Conservation (phyloP, 495 filamentous ascomycete species). For the Tirmania nivea region DNA sequence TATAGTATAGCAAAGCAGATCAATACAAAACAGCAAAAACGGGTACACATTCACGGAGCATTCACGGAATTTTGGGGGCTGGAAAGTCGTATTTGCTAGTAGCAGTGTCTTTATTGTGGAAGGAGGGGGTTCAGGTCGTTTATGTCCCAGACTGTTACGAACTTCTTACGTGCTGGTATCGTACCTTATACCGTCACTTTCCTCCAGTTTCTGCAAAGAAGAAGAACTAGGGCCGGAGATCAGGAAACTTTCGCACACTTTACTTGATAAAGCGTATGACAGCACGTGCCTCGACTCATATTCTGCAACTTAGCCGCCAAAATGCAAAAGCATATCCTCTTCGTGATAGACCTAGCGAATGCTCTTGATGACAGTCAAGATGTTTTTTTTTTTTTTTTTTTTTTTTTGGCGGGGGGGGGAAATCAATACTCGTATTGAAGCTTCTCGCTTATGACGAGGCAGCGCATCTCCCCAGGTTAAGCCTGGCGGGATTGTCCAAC, state of each 20-base stretch:
- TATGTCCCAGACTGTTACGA: constrained; percentile 1
- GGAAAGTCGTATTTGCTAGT: constrained; percentile 1
- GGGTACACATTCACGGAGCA: background rate
- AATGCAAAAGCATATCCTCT: background rate
- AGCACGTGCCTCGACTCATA: background rate
- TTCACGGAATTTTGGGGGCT: background rate
- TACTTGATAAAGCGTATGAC: background rate
- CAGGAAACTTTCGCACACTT: background rate
- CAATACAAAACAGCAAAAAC: background rate
- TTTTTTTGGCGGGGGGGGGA: no score
- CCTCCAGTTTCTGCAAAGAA: background rate
- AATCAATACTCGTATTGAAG: no score
- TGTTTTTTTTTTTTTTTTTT: no score
- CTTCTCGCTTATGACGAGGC: no score
- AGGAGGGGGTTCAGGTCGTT: background rate
- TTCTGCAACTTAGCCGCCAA: background rate
- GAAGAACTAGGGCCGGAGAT: background rate
- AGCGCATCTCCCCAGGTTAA: no score
- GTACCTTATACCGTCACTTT: background rate
- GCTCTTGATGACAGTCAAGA: background rate
- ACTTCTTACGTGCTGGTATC: background rate
- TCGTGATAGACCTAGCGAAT: background rate
- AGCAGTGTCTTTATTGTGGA: background rate
- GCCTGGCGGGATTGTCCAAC: no score
- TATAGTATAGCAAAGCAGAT: background rate